These are phyloP conservation scores for Arachnopeziza araneosa DNA, from an alignment of 2,329 filamentous ascomycete species.

Conservation along the genomic window DNA sequence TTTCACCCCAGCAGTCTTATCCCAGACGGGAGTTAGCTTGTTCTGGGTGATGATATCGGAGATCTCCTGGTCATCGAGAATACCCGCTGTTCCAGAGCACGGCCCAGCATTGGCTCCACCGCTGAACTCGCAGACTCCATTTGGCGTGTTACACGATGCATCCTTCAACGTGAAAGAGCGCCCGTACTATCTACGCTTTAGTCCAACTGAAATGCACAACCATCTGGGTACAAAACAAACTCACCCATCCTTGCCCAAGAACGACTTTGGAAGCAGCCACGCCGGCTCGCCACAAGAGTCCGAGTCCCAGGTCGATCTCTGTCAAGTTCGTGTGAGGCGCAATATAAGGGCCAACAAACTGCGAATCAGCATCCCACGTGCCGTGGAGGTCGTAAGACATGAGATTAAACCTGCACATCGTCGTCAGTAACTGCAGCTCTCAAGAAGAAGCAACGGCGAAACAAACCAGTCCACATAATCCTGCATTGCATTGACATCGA, in stretches of 20 bases:
- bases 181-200: too few relatives aligned
- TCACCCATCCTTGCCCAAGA: too few relatives aligned
- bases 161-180: too few relatives aligned
- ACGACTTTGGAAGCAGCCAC: background rate
- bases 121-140: background rate
- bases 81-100: background rate
- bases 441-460: too few relatives aligned
- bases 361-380: background rate
- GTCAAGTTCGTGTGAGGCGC: background rate
- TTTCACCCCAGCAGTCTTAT: background rate
- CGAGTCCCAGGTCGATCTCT: background rate
- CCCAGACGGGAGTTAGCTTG: background rate
- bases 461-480: conserved; percentile 25
- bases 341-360: background rate
- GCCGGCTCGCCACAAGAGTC: background rate
- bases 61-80: background rate
- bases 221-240: too few relatives aligned
- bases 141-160: background rate
- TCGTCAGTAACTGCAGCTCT: too few relatives aligned
- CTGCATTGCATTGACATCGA: conserved; percentile 23
- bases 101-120: background rate
- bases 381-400: background rate
- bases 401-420: too few relatives aligned
- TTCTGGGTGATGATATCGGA: background rate
- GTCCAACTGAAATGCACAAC: too few relatives aligned